A percentile compares a stretch with the other conserved stretches of the same genome.
phyloP scores from a whole-genome alignment of 1,284 basidiomycete species.

The Irpex sp. region DNA sequence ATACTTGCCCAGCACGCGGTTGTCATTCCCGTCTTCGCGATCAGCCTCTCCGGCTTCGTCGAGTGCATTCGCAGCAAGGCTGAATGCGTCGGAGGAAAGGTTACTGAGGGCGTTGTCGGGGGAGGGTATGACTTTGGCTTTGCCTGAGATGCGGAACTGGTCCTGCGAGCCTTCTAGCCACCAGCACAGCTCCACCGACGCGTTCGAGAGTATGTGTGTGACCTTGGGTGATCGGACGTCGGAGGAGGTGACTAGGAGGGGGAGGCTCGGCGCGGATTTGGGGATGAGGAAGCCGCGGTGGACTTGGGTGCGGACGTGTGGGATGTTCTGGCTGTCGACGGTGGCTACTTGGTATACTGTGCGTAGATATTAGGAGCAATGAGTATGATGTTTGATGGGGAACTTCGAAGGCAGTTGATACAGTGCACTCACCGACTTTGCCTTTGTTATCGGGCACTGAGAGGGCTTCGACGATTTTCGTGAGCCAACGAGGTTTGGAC shows the following conservation, averaged over 20 bases:
- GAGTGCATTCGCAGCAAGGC: conserved; percentile 34
- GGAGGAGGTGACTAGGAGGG: conserved; percentile 59
- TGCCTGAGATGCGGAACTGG: conserved; percentile 55
- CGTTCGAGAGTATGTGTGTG: conserved; percentile 40
- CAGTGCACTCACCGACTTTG: conserved; percentile 35
- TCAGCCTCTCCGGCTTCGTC: conserved; percentile 24
- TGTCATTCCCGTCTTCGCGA: not conserved
- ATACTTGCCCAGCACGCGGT: conserved; percentile 20
- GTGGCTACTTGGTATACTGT: conserved; percentile 63
- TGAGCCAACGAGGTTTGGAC: conserved; percentile 46
- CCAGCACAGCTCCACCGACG: conserved; percentile 50
- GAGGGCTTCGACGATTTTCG: conserved; percentile 42
- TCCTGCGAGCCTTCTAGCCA: conserved; percentile 52
- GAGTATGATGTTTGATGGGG: not conserved
- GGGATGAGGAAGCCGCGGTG: conserved; percentile 53
- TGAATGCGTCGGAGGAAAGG: conserved; percentile 1
- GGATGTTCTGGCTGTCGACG: conserved; percentile 38
- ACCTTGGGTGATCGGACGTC: conserved; percentile 55
- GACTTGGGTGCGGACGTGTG: conserved; percentile 58
- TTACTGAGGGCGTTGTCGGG: conserved; percentile 30
- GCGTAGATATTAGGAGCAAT: not conserved
- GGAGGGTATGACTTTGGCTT: conserved; percentile 41
- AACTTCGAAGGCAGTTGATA: not conserved
- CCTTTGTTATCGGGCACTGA: conserved; percentile 36
- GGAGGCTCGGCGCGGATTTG: conserved; percentile 37